Evolutionary conservation across 148 eudicot genomes (phyloP).

Genomic region (Diospyros kaki): DNA sequence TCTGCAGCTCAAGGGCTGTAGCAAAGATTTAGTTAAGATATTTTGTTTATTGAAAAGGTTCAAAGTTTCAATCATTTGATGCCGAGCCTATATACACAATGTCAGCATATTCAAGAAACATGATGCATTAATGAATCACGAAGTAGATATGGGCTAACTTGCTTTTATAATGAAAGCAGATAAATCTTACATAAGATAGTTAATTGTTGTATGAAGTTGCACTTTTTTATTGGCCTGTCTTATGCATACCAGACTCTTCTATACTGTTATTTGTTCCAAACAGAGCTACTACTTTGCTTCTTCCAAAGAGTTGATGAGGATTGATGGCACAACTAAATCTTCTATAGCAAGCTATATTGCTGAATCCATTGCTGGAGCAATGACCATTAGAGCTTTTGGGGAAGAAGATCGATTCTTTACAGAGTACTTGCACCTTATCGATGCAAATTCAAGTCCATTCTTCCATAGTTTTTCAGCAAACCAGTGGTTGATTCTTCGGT

Average conservation of each 20-base stretch:
- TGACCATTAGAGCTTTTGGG: constrained; percentile 58
- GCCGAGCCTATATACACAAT: too few species aligned
- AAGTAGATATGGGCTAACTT: too few species aligned
- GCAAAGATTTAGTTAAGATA: too few species aligned
- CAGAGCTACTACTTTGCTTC: constrained; percentile 51
- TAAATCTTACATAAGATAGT: too few species aligned
- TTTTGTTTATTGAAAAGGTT: too few species aligned
- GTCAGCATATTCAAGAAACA: too few species aligned
- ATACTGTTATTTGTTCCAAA: not conserved
- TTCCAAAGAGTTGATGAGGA: constrained; percentile 58
- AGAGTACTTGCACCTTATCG: constrained; percentile 33
- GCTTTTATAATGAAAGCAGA: too few species aligned
- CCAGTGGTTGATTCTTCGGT: constrained; percentile 61
- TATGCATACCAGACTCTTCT: not conserved
- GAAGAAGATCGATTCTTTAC: constrained; percentile 46
- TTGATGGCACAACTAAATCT: constrained; percentile 64
- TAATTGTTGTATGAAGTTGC: too few species aligned
- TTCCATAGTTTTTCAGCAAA: constrained; percentile 51
- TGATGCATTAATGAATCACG: too few species aligned
- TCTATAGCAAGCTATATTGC: constrained; percentile 49
- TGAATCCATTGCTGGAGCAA: constrained; percentile 50
- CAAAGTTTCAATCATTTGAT: too few species aligned
- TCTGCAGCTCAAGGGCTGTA: too few species aligned
- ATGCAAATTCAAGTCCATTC: constrained; percentile 38
- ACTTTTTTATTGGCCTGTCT: too few species aligned